Evolutionary conservation across 2,329 filamentous ascomycete species (phyloP).

Genomic region (Nectriaceae sp.): DNA sequence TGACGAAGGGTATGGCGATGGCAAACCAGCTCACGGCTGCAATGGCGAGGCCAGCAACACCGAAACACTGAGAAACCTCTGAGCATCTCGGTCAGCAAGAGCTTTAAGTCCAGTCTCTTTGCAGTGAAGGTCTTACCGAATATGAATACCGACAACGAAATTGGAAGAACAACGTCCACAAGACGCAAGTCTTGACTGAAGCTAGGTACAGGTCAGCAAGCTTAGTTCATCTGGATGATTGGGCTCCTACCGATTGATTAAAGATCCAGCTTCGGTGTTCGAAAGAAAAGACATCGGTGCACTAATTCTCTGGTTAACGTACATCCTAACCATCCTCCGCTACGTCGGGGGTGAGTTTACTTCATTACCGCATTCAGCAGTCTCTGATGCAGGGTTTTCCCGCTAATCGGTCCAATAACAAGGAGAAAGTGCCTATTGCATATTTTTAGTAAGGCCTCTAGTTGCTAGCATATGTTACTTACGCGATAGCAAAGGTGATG

Average conservation of each 20-base stretch:
- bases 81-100: slow-evolving; percentile 2
- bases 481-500: slow-evolving; percentile 31
- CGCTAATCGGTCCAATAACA: slow-evolving; percentile 27
- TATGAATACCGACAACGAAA: slow-evolving; percentile 25
- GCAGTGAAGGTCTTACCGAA: slow-evolving; percentile 29
- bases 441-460: slow-evolving; percentile 11
- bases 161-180: slow-evolving; percentile 40
- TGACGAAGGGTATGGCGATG: slow-evolving; percentile 45
- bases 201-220: slow-evolving; percentile 18
- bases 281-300: slow-evolving; percentile 30
- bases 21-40: slow-evolving; percentile 47
- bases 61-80: slow-evolving; percentile 39
- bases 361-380: slow-evolving; percentile 28
- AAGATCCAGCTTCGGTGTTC: slow-evolving; percentile 28
- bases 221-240: rapidly evolving
- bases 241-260: slow-evolving; percentile 27
- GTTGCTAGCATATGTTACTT: not conserved
- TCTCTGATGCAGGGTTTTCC: slow-evolving; percentile 25
- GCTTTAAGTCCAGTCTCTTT: not conserved
- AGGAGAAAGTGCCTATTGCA: slow-evolving; percentile 29
- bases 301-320: slow-evolving; percentile 7
- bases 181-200: slow-evolving; percentile 47
- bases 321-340: too few species aligned
- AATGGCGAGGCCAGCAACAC: slow-evolving; percentile 45
- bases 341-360: too few species aligned